Evolutionary conservation across 1,284 basidiomycete species (phyloP).

Genomic region (Anthracocystis panici-leucophaei): DNA sequence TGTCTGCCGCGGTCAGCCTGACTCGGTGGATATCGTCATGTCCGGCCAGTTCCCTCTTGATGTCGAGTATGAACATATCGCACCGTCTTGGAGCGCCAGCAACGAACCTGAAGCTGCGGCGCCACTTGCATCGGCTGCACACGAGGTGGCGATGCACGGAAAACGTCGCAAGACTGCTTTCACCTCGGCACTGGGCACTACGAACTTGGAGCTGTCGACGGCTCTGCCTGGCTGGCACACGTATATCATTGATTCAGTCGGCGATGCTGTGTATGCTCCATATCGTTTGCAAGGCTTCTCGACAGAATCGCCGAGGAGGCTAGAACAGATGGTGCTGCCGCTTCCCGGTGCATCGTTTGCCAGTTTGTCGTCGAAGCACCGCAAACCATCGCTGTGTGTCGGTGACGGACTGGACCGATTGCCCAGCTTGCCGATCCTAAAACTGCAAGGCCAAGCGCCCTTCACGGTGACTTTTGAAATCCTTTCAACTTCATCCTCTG

Average conservation of each 20-base stretch:
- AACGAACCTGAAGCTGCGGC: slow-evolving; percentile 36
- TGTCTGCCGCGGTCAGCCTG: slow-evolving; percentile 83
- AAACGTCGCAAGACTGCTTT: slow-evolving; percentile 72
- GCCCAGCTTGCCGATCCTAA: slow-evolving; percentile 71
- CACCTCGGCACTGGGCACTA: slow-evolving; percentile 84
- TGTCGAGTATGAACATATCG: slow-evolving; percentile 53
- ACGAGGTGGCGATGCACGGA: slow-evolving; percentile 53
- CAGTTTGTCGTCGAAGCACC: slow-evolving; percentile 8
- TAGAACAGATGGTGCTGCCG: slow-evolving; percentile 61
- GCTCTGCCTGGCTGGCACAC: slow-evolving; percentile 82
- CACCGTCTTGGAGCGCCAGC: slow-evolving; percentile 36
- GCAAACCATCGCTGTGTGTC: slow-evolving; percentile 78
- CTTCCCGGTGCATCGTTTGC: slow-evolving; percentile 51
- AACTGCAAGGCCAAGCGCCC: slow-evolving; percentile 79
- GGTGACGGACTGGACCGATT: slow-evolving; percentile 56
- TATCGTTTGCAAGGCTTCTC: slow-evolving; percentile 73
- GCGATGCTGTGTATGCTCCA: slow-evolving; percentile 78
- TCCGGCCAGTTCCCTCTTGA: slow-evolving; percentile 73
- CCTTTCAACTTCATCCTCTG: slow-evolving; percentile 62
- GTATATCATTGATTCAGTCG: slow-evolving; percentile 88
- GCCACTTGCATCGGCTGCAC: slow-evolving; percentile 51
- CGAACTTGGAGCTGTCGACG: slow-evolving; percentile 86
- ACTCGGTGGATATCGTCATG: slow-evolving; percentile 83
- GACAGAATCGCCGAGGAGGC: slow-evolving; percentile 70
- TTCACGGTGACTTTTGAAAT: slow-evolving; percentile 84